phyloP scores from a whole-genome alignment of 768 basidiomycete species.

The Tricholoma matsutake region DNA sequence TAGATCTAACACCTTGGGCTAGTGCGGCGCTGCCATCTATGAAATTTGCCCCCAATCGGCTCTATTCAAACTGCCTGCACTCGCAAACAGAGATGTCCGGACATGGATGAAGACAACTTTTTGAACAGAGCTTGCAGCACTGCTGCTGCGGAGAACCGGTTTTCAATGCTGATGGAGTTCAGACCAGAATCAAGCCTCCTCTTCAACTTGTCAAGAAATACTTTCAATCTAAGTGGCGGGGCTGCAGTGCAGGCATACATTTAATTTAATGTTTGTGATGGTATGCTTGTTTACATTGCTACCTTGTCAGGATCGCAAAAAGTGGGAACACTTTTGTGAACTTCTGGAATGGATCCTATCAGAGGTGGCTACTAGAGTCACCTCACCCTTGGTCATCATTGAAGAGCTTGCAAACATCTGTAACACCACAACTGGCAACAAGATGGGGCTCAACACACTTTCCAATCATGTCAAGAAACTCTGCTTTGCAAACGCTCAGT shows the following conservation, averaged over 20 bases:
- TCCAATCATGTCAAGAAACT: too few relatives aligned
- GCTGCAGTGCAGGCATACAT: too few relatives aligned
- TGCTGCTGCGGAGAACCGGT: slow-evolving; percentile 19
- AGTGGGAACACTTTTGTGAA: too few relatives aligned
- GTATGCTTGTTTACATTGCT: too few relatives aligned
- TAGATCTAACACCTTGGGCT: not conserved
- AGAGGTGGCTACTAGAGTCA: too few relatives aligned
- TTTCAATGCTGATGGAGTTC: slow-evolving; percentile 9
- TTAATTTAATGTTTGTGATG: too few relatives aligned
- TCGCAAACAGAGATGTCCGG: slow-evolving; percentile 20
- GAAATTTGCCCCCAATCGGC: slow-evolving; percentile 20
- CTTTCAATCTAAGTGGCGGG: slow-evolving; percentile 17
- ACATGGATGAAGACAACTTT: slow-evolving; percentile 25
- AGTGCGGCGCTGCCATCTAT: slow-evolving; percentile 25
- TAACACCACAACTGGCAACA: slow-evolving; percentile 8
- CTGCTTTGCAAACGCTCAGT: too few relatives aligned
- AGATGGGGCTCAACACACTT: too few relatives aligned
- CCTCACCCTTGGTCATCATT: too few relatives aligned
- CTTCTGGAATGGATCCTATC: too few relatives aligned
- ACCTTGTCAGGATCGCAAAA: too few relatives aligned
- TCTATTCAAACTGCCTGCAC: slow-evolving; percentile 25
- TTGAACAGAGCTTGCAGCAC: slow-evolving; percentile 16
- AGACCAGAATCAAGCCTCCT: slow-evolving; percentile 25
- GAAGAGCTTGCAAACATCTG: too few relatives aligned
- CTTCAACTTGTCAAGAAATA: slow-evolving; percentile 19